Conservation (phyloP, 2,329 filamentous ascomycete genomes). For the Cryphonectria parasitica region DNA sequence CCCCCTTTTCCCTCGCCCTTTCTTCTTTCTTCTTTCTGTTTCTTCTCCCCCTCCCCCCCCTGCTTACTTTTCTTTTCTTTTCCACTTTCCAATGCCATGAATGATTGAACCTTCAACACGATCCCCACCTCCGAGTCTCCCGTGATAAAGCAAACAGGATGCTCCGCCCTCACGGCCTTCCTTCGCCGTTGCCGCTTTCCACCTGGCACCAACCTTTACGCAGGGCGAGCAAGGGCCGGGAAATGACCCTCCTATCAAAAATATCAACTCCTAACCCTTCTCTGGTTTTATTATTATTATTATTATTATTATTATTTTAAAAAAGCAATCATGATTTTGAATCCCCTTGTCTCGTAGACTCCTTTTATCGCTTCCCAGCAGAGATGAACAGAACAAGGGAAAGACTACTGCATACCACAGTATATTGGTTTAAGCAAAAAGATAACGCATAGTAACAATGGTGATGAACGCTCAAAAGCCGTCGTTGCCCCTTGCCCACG, state of each 20-base stretch:
- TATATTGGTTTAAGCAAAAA: too few relatives aligned
- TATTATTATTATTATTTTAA: too few relatives aligned
- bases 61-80: not conserved
- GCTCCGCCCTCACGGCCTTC: too few relatives aligned
- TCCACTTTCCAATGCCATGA: not conserved
- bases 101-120: not conserved
- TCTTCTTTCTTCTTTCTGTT: not conserved
- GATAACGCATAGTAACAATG: too few relatives aligned
- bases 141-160: not conserved
- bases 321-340: too few relatives aligned
- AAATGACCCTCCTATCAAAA: constrained; percentile 1
- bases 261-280: not conserved
- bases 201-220: not conserved
- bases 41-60: not conserved
- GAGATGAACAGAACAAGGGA: not conserved
- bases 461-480: too few relatives aligned
- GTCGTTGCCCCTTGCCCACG: too few relatives aligned
- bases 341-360: too few relatives aligned
- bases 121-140: not conserved
- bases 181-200: not conserved
- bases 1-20: not conserved
- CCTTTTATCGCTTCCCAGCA: not conserved
- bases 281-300: not conserved
- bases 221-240: not conserved
- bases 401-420: not conserved